These are phyloP conservation scores for Lactarius hengduanensis DNA, from an alignment of 768 basidiomycete species.

Conservation along the genomic window DNA sequence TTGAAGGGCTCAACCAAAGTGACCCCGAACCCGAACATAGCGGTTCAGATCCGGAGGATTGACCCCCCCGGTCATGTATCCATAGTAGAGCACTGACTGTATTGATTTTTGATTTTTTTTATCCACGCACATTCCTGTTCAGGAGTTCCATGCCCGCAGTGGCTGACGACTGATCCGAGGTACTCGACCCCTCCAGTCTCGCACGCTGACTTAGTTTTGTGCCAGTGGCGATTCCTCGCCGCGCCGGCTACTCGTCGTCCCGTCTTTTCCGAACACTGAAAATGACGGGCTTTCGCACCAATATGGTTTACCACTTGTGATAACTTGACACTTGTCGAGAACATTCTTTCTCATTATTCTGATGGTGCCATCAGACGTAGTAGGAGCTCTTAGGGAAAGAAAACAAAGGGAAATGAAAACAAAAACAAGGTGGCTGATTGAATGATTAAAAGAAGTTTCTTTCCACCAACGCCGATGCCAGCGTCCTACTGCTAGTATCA, in stretches of 20 bases:
- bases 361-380: slow-evolving; percentile 1
- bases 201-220: background rate
- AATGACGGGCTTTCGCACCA: background rate
- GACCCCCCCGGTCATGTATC: slow-evolving; percentile 19
- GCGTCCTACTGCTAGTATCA: background rate
- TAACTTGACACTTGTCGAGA: slow-evolving; percentile 4
- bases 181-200: slow-evolving; percentile 11
- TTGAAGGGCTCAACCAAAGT: slow-evolving; percentile 38
- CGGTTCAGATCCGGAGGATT: slow-evolving; percentile 34
- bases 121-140: slow-evolving; percentile 16
- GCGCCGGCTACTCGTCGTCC: background rate
- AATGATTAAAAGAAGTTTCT: slow-evolving; percentile 6
- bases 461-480: background rate
- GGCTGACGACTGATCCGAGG: slow-evolving; percentile 18
- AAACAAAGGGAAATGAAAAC: background rate
- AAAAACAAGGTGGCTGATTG: slow-evolving; percentile 2
- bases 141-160: background rate
- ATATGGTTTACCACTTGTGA: background rate
- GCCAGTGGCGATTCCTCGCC: background rate
- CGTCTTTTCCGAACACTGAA: slow-evolving; percentile 1
- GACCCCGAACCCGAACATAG: slow-evolving; percentile 37
- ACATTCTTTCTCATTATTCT: background rate
- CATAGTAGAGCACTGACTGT: slow-evolving; percentile 12
- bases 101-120: slow-evolving; percentile 12
- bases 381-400: background rate